phyloP scores from a whole-genome alignment of 129 eudicot genomes.

The Helianthus tuberosus region DNA sequence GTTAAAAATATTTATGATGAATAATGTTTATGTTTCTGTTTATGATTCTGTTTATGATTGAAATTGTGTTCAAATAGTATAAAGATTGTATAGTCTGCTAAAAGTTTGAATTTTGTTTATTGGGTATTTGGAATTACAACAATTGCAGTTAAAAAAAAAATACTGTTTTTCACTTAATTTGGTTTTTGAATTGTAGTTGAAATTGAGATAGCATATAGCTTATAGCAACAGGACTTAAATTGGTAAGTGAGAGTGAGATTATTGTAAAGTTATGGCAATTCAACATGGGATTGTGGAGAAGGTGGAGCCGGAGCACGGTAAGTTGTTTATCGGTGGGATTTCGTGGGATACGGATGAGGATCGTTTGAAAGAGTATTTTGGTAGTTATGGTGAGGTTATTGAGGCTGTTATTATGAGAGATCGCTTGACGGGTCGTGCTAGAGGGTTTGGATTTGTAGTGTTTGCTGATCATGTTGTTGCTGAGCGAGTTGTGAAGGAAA shows the following conservation, averaged over 20 bases:
- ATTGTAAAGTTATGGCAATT: slow-evolving; percentile 33
- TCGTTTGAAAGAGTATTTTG: slow-evolving; percentile 69
- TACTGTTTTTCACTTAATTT: neutral
- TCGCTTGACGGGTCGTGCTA: slow-evolving; percentile 81
- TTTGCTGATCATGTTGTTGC: slow-evolving; percentile 81
- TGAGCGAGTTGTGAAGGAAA: slow-evolving; percentile 74
- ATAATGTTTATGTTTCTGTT: slow-evolving; percentile 4
- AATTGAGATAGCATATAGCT: slow-evolving; percentile 15
- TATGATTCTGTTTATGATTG: slow-evolving; percentile 13
- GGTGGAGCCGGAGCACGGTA: slow-evolving; percentile 78
- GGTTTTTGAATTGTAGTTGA: slow-evolving; percentile 23
- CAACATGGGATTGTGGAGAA: slow-evolving; percentile 38
- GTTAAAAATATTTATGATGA: neutral
- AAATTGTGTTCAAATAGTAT: slow-evolving; percentile 11
- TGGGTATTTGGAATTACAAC: neutral
- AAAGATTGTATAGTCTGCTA: slow-evolving; percentile 2
- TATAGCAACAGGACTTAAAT: slow-evolving; percentile 14
- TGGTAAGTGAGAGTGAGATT: slow-evolving; percentile 13
- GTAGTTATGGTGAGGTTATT: slow-evolving; percentile 65
- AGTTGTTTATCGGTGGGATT: slow-evolving; percentile 87
- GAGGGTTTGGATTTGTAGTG: slow-evolving; percentile 87
- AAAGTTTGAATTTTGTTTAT: neutral
- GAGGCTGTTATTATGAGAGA: slow-evolving; percentile 90
- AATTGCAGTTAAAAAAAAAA: neutral
- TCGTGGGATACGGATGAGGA: slow-evolving; percentile 94